Percentiles rank a stretch among this genome's conserved stretches.
These are phyloP conservation scores for Vickermania ingenoplastis DNA, from an alignment of 208 protist genomes.

Conservation along the genomic window DNA sequence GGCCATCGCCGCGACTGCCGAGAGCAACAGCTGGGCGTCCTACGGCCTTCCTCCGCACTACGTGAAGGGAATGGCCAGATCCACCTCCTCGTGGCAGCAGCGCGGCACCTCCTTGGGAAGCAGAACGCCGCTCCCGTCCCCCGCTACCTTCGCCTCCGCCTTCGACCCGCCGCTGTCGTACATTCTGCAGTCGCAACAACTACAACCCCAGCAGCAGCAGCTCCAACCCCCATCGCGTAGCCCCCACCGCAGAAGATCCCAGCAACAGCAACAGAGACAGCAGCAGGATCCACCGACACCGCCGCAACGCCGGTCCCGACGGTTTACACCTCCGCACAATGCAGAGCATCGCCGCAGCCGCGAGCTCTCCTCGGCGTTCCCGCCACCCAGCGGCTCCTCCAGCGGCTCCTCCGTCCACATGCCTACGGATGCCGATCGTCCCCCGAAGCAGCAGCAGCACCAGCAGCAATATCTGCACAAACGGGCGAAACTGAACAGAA, in stretches of 20 bases:
- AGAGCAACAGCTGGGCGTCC: no score
- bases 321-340: neutral
- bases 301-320: neutral
- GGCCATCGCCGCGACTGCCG: no score
- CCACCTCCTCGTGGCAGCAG: no score
- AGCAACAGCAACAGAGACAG: no score
- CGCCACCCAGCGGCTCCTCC: neutral
- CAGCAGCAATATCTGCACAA: no score
- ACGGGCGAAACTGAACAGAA: no score
- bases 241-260: neutral
- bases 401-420: neutral
- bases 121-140: neutral
- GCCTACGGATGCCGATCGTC: neutral
- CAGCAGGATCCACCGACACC: neutral
- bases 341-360: neutral
- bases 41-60: neutral
- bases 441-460: neutral
- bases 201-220: neutral
- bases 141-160: neutral
- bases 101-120: no score
- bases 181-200: neutral
- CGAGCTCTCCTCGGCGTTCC: neutral
- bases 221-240: neutral
- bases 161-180: neutral
- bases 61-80: no score